Conservation (phyloP, 2,329 filamentous ascomycete species). For the Chaetomium olivaceum region DNA sequence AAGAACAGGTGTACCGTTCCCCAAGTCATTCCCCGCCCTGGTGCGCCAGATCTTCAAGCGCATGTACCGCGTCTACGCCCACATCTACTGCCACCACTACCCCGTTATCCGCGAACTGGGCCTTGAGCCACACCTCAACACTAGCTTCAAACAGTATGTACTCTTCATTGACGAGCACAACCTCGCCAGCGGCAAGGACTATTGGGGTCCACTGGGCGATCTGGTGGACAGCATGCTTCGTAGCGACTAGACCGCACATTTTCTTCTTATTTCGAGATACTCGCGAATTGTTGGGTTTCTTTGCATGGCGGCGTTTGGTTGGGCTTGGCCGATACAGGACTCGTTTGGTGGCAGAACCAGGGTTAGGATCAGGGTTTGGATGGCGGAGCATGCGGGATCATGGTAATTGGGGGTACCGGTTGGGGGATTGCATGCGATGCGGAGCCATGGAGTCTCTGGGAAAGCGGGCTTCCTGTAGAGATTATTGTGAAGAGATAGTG, state of each 20-base stretch:
- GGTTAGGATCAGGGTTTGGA: conserved; percentile 21
- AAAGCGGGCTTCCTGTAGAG: conserved; percentile 19
- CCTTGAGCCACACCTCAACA: conserved; percentile 95
- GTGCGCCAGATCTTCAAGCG: conserved; percentile 98
- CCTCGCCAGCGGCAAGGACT: conserved; percentile 90
- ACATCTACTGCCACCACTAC: conserved; percentile 99
- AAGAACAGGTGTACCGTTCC: conserved; percentile 78
- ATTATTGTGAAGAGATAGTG: conserved; percentile 20
- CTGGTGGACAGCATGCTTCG: conserved; percentile 96
- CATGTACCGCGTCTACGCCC: conserved; percentile 96
- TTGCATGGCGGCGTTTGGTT: conserved; percentile 32
- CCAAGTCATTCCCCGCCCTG: conserved; percentile 84
- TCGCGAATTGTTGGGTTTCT: conserved; percentile 21
- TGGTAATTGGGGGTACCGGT: conserved; percentile 19
- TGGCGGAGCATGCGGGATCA: conserved; percentile 26
- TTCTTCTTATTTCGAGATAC: conserved; percentile 18
- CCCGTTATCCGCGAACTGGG: conserved; percentile 93
- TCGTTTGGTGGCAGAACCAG: conserved; percentile 7
- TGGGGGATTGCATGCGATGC: conserved; percentile 20
- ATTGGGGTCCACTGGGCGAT: conserved; percentile 93
- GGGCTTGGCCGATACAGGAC: conserved; percentile 19
- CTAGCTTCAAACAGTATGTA: conserved; percentile 99
- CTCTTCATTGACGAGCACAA: conserved; percentile 97
- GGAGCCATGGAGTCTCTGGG: conserved; percentile 16
- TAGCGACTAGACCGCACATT: conserved; percentile 63